Evolutionary conservation across 306 rosid genomes (phyloP), one percentile per base, ranked within the genome.

Genomic region (Begonia loranthoides): DNA sequence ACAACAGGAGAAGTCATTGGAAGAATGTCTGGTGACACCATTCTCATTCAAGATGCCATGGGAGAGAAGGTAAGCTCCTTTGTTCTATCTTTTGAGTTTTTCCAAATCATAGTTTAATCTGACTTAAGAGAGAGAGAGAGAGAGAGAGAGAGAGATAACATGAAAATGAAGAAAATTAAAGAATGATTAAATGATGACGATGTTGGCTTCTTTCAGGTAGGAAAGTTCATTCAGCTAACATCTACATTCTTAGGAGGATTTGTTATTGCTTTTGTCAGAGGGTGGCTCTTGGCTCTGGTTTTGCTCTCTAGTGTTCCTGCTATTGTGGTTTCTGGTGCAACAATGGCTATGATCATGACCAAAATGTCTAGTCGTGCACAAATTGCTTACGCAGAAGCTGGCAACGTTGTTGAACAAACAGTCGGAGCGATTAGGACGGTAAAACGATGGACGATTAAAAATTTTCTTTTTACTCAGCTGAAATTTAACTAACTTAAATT

Each of bases 1-100:
- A 69, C 72, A 28, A 82, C 90, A 0, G 95, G 97, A 41, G 95
- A 89, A 52, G 80, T 84, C 19, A 76, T 84, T 62, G 83, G 93
- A 4, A 83, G 95, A 60, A 89, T 84, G 97, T 84, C 95, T 13
- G 95, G 97, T 3, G 97, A 84, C 58, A 89, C 94, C 60, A 73
- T 84, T 70, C 87, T 89, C 70, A 89, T 89, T 50, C 95, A 84
- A 72, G 83, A 82, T 14, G 89, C 95, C 62, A 84, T 84, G 95
- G 94, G 95, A 17, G 95, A 89, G 64, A 89, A 82, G 82, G 97
- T 79, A 58, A 14, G 49, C 14, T 33, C 16, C 15, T 10, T 57
- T 46, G 21, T 13, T 44, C 5, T 7, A 12, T 4, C 28, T 43
- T 56, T 39, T 12, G 15, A 39, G 4, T 14, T 13, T 19, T 13